Conservation (phyloP, 148 eudicot species). For the Amaranthus hypochondriacus region DNA sequence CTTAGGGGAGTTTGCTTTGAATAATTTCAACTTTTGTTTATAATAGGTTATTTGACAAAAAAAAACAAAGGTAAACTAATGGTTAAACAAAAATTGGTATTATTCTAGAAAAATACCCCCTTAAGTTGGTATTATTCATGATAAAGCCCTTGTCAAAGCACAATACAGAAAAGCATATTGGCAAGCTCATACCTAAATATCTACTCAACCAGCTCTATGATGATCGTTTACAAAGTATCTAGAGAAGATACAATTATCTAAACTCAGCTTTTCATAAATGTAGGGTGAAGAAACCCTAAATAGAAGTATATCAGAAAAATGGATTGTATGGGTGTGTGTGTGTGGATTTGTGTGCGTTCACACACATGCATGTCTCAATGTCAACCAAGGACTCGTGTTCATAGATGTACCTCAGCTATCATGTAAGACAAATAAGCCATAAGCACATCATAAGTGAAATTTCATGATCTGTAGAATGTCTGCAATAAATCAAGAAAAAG, state of each 20-base stretch:
- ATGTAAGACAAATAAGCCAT: conserved; percentile 94
- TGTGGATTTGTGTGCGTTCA: background rate
- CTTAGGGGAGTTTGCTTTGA: too few relatives aligned
- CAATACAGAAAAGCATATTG: background rate
- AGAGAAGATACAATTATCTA: too few relatives aligned
- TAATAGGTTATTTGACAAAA: too few relatives aligned
- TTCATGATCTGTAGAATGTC: conserved; percentile 97
- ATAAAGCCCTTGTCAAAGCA: background rate
- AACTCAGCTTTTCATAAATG: too few relatives aligned
- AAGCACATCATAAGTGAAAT: conserved; percentile 87
- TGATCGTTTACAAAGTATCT: too few relatives aligned
- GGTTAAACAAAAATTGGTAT: too few relatives aligned
- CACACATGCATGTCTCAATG: background rate
- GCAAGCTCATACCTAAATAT: background rate
- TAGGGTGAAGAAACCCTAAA: too few relatives aligned
- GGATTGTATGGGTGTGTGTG: background rate
- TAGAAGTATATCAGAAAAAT: too few relatives aligned
- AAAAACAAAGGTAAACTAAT: too few relatives aligned
- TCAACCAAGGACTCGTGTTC: too few relatives aligned
- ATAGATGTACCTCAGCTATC: conserved; percentile 69
- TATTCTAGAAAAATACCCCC: too few relatives aligned
- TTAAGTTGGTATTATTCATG: background rate
- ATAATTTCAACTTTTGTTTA: too few relatives aligned
- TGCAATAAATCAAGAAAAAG: conserved; percentile 27
- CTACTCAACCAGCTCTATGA: background rate